Percentiles rank a stretch among this genome's conserved stretches.
These are phyloP conservation scores for Tephrocybe sp. DNA, from an alignment of 768 basidiomycete species.

Conservation along the genomic window DNA sequence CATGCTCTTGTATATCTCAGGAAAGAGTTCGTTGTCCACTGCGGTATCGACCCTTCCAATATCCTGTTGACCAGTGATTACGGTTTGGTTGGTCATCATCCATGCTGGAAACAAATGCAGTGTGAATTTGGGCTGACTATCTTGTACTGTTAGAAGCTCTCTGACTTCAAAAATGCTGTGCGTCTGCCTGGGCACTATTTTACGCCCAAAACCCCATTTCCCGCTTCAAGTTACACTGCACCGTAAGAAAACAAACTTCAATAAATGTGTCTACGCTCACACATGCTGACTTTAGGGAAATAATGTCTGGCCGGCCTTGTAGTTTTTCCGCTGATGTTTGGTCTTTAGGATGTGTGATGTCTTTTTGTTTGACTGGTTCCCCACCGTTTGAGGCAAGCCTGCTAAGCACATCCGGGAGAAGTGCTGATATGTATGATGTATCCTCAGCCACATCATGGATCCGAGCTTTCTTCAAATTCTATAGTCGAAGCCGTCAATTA, in stretches of 20 bases:
- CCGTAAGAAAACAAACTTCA: slow-evolving; percentile 32
- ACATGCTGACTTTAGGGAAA: slow-evolving; percentile 34
- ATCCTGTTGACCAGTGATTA: slow-evolving; percentile 39
- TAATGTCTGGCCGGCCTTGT: slow-evolving; percentile 29
- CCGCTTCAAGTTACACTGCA: slow-evolving; percentile 32
- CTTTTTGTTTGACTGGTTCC: slow-evolving; percentile 35
- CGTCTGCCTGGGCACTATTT: slow-evolving; percentile 24
- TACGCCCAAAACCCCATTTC: slow-evolving; percentile 17
- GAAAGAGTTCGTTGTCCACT: slow-evolving; percentile 42
- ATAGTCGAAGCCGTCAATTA: slow-evolving; percentile 20
- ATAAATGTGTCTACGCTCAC: not conserved
- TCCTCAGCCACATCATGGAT: too few relatives aligned
- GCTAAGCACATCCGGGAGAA: not conserved
- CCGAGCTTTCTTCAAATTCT: slow-evolving; percentile 19
- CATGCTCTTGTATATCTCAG: slow-evolving; percentile 45
- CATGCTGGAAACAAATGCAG: too few relatives aligned
- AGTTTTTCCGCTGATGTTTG: slow-evolving; percentile 43
- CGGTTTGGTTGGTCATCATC: slow-evolving; percentile 38
- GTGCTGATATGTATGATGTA: not conserved
- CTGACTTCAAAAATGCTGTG: slow-evolving; percentile 38
- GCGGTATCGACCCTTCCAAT: slow-evolving; percentile 39
- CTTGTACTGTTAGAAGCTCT: slow-evolving; percentile 38
- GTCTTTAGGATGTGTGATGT: slow-evolving; percentile 45
- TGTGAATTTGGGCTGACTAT: not conserved
- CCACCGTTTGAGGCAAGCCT: slow-evolving; percentile 33